A percentile compares a stretch with the other conserved stretches of the same genome.
These are phyloP conservation scores for Peronospora belbahrii DNA, from an alignment of 352 stramenopile species.

Conservation along the genomic window DNA sequence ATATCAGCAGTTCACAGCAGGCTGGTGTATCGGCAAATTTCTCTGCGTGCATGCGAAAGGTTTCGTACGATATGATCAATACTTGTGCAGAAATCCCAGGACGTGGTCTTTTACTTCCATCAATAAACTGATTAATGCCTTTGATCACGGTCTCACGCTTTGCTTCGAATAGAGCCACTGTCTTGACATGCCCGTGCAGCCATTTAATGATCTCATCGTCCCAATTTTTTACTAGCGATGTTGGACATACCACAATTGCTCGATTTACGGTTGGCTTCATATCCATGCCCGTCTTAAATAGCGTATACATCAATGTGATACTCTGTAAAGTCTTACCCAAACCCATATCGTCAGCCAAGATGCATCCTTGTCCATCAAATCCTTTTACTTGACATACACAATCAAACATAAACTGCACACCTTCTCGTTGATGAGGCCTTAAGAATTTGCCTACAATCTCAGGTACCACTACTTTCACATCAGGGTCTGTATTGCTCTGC, in stretches of 20 bases:
- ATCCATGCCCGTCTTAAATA: conserved; percentile 67
- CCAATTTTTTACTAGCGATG: conserved; percentile 86
- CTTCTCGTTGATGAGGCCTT: conserved; percentile 93
- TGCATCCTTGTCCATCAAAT: conserved; percentile 80
- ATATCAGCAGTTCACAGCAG: conserved; percentile 95
- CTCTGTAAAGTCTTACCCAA: conserved; percentile 84
- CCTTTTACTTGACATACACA: conserved; percentile 79
- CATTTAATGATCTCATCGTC: conserved; percentile 87
- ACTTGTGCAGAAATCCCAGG: conserved; percentile 55
- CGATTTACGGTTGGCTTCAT: conserved; percentile 59
- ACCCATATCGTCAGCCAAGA: conserved; percentile 85
- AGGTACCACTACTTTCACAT: conserved; percentile 70
- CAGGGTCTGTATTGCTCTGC: conserved; percentile 56
- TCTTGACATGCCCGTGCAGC: conserved; percentile 79
- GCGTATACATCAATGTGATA: conserved; percentile 82
- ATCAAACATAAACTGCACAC: conserved; percentile 96
- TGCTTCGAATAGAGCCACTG: conserved; percentile 71
- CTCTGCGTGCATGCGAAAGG: conserved; percentile 89
- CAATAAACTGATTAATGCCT: conserved; percentile 75
- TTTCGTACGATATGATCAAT: conserved; percentile 88
- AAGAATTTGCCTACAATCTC: conserved; percentile 92
- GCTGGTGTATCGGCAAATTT: conserved; percentile 82
- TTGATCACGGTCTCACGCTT: conserved; percentile 79
- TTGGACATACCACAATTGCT: conserved; percentile 78
- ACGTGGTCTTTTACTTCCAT: conserved; percentile 59